These are phyloP conservation scores for Dactylonectria macrodidyma DNA, from an alignment of 2,329 filamentous ascomycete genomes.

Conservation along the genomic window DNA sequence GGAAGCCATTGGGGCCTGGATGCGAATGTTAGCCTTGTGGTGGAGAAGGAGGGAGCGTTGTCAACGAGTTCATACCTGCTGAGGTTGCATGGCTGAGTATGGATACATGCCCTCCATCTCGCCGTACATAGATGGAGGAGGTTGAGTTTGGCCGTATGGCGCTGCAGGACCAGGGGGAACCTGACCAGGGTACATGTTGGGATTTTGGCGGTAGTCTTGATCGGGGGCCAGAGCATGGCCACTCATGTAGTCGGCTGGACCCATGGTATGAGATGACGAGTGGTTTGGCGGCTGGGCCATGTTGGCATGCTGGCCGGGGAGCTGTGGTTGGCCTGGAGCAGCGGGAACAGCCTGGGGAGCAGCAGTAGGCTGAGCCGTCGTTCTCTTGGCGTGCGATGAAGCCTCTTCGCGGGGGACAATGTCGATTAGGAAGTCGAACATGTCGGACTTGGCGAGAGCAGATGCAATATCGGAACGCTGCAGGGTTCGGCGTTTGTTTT, in stretches of 20 bases:
- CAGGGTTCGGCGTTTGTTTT: conserved; percentile 96
- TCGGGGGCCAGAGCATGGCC: conserved; percentile 77
- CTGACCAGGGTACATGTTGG: conserved; percentile 85
- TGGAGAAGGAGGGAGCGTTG: neutral
- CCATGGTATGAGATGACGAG: conserved; percentile 69
- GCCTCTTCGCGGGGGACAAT: conserved; percentile 98
- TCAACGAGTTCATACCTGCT: conserved; percentile 74
- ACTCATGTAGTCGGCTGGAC: conserved; percentile 73
- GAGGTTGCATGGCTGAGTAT: conserved; percentile 84
- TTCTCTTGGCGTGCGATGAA: conserved; percentile 85
- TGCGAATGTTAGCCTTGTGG: conserved; percentile 28
- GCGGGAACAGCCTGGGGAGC: conserved; percentile 62
- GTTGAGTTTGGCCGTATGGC: conserved; percentile 83
- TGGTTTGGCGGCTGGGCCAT: conserved; percentile 71
- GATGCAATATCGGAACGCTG: conserved; percentile 98
- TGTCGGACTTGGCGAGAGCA: conserved; percentile 95
- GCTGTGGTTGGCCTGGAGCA: conserved; percentile 65
- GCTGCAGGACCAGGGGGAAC: conserved; percentile 81
- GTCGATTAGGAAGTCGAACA: conserved; percentile 99
- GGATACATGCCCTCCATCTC: conserved; percentile 89
- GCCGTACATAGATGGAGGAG: conserved; percentile 76
- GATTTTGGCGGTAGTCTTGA: conserved; percentile 84
- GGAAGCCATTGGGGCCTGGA: conserved; percentile 60
- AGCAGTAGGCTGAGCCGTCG: conserved; percentile 65
- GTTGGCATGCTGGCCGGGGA: conserved; percentile 66